Percentiles rank a stretch among this genome's conserved stretches.
These are phyloP conservation scores for Solanum phureja DNA, from an alignment of 257 asterid species.

Conservation along the genomic window DNA sequence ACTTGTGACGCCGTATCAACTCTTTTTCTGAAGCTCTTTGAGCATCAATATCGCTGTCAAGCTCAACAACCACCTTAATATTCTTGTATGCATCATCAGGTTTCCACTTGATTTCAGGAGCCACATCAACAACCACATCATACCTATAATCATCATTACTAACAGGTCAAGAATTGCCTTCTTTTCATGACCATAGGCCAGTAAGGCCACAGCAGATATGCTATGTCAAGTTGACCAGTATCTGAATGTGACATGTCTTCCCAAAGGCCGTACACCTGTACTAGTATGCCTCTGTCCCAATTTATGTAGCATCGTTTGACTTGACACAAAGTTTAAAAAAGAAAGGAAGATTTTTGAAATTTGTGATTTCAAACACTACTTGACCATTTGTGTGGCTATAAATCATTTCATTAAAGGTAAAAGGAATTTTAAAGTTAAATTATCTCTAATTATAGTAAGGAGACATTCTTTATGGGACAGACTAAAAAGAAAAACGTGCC, in stretches of 20 bases:
- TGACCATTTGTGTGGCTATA: not conserved
- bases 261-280: not conserved
- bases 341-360: not conserved
- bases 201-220: not conserved
- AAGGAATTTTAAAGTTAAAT: not conserved
- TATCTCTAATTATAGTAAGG: not conserved
- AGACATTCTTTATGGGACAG: not conserved
- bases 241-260: not conserved
- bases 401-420: not conserved
- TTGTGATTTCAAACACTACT: not conserved
- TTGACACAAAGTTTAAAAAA: not conserved
- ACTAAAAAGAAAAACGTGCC: not conserved
- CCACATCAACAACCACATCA: slow-evolving; percentile 80
- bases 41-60: slow-evolving; percentile 82
- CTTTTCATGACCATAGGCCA: not conserved
- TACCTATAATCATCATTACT: slow-evolving; percentile 33
- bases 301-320: not conserved
- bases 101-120: slow-evolving; percentile 80
- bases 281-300: not conserved
- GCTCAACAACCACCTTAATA: slow-evolving; percentile 77
- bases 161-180: not conserved
- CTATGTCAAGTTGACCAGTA: not conserved
- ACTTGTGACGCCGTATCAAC: slow-evolving; percentile 66
- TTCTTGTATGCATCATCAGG: slow-evolving; percentile 91
- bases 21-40: slow-evolving; percentile 70